These are phyloP conservation scores for Parastagonospora avenae DNA, from an alignment of 2,329 filamentous ascomycete species.

Conservation along the genomic window DNA sequence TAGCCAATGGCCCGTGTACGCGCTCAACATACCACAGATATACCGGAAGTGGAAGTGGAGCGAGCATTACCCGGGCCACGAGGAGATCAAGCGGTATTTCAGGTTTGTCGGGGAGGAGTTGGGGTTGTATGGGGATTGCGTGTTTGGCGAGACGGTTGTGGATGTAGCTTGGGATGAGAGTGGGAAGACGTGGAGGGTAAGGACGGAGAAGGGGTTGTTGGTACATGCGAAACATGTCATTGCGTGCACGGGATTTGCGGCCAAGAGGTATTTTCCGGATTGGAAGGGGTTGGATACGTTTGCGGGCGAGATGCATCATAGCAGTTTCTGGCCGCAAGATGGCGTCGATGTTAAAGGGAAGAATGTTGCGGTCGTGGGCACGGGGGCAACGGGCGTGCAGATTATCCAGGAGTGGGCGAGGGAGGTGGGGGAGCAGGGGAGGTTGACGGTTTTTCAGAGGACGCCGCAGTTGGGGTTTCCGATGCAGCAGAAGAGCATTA, in stretches of 20 bases:
- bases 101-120: slow-evolving; percentile 60
- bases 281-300: slow-evolving; percentile 63
- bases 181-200: slow-evolving; percentile 53
- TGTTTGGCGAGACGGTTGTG: slow-evolving; percentile 10
- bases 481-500: slow-evolving; percentile 9
- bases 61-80: slow-evolving; percentile 54
- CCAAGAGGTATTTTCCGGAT: slow-evolving; percentile 61
- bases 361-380: slow-evolving; percentile 64
- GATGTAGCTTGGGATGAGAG: slow-evolving; percentile 54
- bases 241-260: slow-evolving; percentile 58
- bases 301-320: slow-evolving; percentile 61
- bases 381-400: slow-evolving; percentile 66
- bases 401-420: slow-evolving; percentile 63
- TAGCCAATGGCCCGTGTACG: slow-evolving; percentile 49
- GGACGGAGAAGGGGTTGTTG: slow-evolving; percentile 53
- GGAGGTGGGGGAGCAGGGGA: slow-evolving; percentile 50
- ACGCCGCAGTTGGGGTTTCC: slow-evolving; percentile 52
- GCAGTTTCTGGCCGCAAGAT: slow-evolving; percentile 62
- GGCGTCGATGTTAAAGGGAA: slow-evolving; percentile 60
- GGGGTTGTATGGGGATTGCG: slow-evolving; percentile 56
- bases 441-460: slow-evolving; percentile 64
- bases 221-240: slow-evolving; percentile 56
- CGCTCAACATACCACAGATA: slow-evolving; percentile 48
- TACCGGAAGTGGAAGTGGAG: slow-evolving; percentile 58
- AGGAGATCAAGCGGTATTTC: slow-evolving; percentile 61